Base-by-base conservation (phyloP, 805 yeast species). In the Pichia cephalocereana region DNA sequence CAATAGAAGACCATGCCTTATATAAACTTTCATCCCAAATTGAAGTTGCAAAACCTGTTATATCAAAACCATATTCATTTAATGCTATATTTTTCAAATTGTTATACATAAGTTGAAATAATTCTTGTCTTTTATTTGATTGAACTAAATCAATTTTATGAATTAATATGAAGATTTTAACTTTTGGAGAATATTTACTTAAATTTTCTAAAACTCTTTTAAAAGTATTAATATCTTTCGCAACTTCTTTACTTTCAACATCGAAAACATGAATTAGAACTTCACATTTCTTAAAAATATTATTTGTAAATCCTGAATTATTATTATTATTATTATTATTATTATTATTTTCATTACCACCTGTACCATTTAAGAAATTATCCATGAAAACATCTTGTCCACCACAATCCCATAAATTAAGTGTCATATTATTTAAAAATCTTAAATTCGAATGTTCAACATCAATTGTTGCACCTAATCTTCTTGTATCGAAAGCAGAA, bases 111-210 rank as follows among this genome's bases (percentile, higher is more conserved):
- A 86, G 79, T 17, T 75, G 76, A 60, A 89, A 90, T 54, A 90
- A 74, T 60, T 88, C 95, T 47, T 83, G 86, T 41, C 96, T 74
- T 57, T 87, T 83, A 57, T 86, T 95, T 8, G 83, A 72, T 59
- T 89, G 93, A 19, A 93, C 96, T 52, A 93, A 71, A 68, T 93
- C 99, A 96, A 93, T 91, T 68, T 93, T 93, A 67, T 93, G 99
- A 41, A 93, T 71, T 46, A 93, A 70, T 8, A 91, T 91, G 68
- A 93, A 93, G 18, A 93, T 87, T 60, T 87, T 88, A 40, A 96
- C 96, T 47, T 82, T 79, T 2, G 98, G 97, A 37, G 95, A 83
- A 62, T 79, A 86, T 61, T 86, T 83, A 61, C 81, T 82, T 54
- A 93, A 70, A 55, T 88, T 88, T 46, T 82, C 82, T 53, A 93